Evolutionary conservation across 2,329 filamentous ascomycete species (phyloP).

Genomic region (Thermoascus crustaceus): DNA sequence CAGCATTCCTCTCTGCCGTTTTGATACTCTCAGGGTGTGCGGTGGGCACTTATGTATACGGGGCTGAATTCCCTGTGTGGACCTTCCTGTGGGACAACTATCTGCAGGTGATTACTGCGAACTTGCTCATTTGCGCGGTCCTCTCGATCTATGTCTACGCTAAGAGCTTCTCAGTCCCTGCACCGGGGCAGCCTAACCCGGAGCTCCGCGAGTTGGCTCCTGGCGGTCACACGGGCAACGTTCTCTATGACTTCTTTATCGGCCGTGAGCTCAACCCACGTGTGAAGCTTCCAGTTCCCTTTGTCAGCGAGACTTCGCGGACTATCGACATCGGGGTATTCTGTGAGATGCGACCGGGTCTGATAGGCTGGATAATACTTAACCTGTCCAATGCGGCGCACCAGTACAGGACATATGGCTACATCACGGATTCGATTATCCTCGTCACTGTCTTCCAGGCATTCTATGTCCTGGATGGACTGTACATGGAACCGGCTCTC

Average conservation of each 20-base stretch:
- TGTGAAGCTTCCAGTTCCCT: slow-evolving; percentile 55
- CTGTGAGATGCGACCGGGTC: slow-evolving; percentile 82
- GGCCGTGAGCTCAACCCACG: slow-evolving; percentile 92
- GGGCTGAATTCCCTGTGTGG: slow-evolving; percentile 80
- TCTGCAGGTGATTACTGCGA: slow-evolving; percentile 73
- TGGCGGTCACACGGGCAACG: slow-evolving; percentile 73
- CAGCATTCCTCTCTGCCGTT: slow-evolving; percentile 68
- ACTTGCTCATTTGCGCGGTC: slow-evolving; percentile 65
- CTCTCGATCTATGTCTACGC: slow-evolving; percentile 74
- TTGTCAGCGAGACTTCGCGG: slow-evolving; percentile 53
- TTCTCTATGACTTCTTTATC: slow-evolving; percentile 94
- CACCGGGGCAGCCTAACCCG: slow-evolving; percentile 52
- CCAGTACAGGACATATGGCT: slow-evolving; percentile 79
- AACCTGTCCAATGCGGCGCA: slow-evolving; percentile 78
- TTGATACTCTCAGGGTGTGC: slow-evolving; percentile 63
- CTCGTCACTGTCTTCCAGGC: slow-evolving; percentile 70
- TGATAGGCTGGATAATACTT: slow-evolving; percentile 81
- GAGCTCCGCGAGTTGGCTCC: slow-evolving; percentile 69
- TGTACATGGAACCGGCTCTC: slow-evolving; percentile 81
- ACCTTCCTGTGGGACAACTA: slow-evolving; percentile 90
- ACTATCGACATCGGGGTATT: slow-evolving; percentile 86
- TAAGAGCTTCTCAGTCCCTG: slow-evolving; percentile 70
- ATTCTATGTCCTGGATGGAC: slow-evolving; percentile 74
- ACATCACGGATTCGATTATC: slow-evolving; percentile 75
- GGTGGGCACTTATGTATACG: slow-evolving; percentile 67